A percentile compares a stretch with the other conserved stretches of the same genome.
Conservation (phyloP, 2,329 filamentous ascomycete species). For the Calonectria naviculata region DNA sequence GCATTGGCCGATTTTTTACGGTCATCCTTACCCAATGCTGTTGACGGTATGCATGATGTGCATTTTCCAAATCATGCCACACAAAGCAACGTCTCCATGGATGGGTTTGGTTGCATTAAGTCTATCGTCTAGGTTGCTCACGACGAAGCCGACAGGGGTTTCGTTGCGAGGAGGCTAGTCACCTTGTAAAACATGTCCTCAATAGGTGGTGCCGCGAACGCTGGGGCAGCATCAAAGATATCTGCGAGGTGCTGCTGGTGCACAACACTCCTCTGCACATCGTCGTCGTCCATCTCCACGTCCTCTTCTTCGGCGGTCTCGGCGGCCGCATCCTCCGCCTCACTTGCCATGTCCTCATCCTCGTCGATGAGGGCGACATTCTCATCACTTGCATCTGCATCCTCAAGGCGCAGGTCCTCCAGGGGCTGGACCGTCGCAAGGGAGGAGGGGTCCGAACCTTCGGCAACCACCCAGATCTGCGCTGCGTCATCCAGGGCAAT, state of each 20-base stretch:
- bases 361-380: slow-evolving; percentile 41
- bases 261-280: slow-evolving; percentile 69
- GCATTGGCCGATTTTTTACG: slow-evolving; percentile 14
- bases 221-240: slow-evolving; percentile 76
- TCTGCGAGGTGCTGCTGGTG: slow-evolving; percentile 75
- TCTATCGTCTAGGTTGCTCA: slow-evolving; percentile 30
- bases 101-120: slow-evolving; percentile 12
- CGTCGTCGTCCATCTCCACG: slow-evolving; percentile 58
- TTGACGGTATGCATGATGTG: background rate
- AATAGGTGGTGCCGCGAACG: slow-evolving; percentile 77
- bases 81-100: background rate
- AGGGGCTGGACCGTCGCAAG: slow-evolving; percentile 66
- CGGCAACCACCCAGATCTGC: slow-evolving; percentile 73
- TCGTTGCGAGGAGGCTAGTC: slow-evolving; percentile 68
- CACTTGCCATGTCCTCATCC: slow-evolving; percentile 55
- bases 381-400: slow-evolving; percentile 41
- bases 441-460: slow-evolving; percentile 66
- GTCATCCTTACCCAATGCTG: slow-evolving; percentile 1
- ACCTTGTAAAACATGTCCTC: slow-evolving; percentile 83
- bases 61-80: slow-evolving; percentile 1
- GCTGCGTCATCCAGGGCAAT: slow-evolving; percentile 81
- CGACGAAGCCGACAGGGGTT: slow-evolving; percentile 52
- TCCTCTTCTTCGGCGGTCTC: slow-evolving; percentile 55
- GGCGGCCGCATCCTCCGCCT: slow-evolving; percentile 51
- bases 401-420: slow-evolving; percentile 63